phyloP scores from a whole-genome alignment of 2,329 filamentous ascomycete genomes.

The Fusarium cyanostomum region DNA sequence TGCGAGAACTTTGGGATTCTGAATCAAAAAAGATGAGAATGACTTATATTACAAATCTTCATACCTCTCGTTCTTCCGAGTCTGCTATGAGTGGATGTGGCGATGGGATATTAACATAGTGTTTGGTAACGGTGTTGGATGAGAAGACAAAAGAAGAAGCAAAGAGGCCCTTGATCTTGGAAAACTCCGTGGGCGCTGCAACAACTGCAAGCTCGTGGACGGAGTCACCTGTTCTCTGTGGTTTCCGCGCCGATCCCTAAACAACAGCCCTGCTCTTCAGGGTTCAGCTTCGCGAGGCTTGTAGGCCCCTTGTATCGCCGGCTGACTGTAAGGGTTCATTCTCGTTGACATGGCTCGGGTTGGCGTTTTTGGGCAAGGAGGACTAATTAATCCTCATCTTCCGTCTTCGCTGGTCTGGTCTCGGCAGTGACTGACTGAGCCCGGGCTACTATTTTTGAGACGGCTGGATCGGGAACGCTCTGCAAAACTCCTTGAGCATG shows the following conservation, averaged over 20 bases:
- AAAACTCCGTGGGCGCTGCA: neutral
- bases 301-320: conserved; percentile 12
- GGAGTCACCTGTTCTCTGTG: conserved; percentile 25
- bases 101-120: neutral
- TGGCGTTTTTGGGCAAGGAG: conserved; percentile 22
- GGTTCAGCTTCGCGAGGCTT: conserved; percentile 18
- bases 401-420: conserved; percentile 38
- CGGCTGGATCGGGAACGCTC: neutral
- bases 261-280: conserved; percentile 16
- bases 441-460: conserved; percentile 13
- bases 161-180: neutral
- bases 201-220: conserved; percentile 1
- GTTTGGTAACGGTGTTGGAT: neutral
- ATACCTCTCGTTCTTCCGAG: neutral
- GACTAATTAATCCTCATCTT: conserved; percentile 17
- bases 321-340: conserved; percentile 6
- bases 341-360: neutral
- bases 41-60: too few relatives aligned
- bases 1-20: neutral
- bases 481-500: neutral
- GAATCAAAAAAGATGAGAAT: neutral
- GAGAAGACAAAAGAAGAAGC: neutral
- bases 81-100: neutral
- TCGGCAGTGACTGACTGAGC: conserved; percentile 34
- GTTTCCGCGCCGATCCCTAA: conserved; percentile 27